Evolutionary conservation across 352 stramenopile species (phyloP).

Genomic region (Pythium graminicola): DNA sequence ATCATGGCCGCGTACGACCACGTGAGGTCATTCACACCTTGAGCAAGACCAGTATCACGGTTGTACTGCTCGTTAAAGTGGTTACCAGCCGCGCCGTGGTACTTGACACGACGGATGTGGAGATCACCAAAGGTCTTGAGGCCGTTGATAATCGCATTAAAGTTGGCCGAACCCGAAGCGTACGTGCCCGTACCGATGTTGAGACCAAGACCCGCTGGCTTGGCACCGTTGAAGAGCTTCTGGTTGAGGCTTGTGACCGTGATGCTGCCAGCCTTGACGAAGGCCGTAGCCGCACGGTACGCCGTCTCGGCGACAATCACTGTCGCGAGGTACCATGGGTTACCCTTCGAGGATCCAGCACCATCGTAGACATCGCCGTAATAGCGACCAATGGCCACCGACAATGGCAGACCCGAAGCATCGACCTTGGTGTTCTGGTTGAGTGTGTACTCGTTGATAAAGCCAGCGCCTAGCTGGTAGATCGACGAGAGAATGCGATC

Average conservation of each 20-base stretch:
- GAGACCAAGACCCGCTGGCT: conserved; percentile 15
- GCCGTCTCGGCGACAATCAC: conserved; percentile 16
- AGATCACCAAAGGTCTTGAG: conserved; percentile 23
- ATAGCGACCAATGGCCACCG: conserved; percentile 24
- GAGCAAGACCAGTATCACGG: conserved; percentile 20
- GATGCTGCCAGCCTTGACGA: conserved; percentile 20
- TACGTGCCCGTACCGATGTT: conserved; percentile 18
- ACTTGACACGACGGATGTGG: conserved; percentile 25
- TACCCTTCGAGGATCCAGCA: conserved; percentile 18
- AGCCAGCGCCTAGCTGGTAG: conserved; percentile 20
- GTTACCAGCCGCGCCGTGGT: conserved; percentile 18
- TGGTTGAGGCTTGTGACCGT: conserved; percentile 22
- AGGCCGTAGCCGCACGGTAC: conserved; percentile 17
- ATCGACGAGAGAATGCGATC: conserved; percentile 16
- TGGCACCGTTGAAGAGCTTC: conserved; percentile 22
- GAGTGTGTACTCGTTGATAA: conserved; percentile 26
- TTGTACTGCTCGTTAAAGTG: conserved; percentile 35
- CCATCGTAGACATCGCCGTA: conserved; percentile 24
- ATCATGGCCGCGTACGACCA: conserved; percentile 28
- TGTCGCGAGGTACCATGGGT: conserved; percentile 24
- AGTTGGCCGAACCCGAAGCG: conserved; percentile 8
- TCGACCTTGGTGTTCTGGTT: conserved; percentile 15
- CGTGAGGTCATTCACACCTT: conserved; percentile 29
- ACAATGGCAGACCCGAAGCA: conserved; percentile 15
- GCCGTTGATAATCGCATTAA: conserved; percentile 18